Evolutionary conservation across 495 filamentous ascomycete genomes (phyloP).

Genomic region (Hypoxylon trugodes): DNA sequence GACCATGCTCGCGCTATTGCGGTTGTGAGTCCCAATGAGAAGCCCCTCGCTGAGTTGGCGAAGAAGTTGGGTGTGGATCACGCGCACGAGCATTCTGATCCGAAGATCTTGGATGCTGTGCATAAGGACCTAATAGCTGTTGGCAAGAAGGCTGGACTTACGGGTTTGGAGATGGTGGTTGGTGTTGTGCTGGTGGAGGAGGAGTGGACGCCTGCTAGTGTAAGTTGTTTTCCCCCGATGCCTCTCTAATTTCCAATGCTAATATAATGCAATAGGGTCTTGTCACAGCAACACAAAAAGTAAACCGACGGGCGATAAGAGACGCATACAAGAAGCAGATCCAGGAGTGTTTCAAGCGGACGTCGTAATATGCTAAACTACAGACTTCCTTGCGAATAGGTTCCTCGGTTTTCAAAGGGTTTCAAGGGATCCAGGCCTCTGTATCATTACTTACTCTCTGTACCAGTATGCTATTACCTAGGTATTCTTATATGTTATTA

Average conservation of each 20-base stretch:
- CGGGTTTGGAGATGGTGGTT: constrained; percentile 64
- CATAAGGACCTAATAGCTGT: constrained; percentile 62
- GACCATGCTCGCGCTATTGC: constrained; percentile 63
- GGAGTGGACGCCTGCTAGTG: constrained; percentile 72
- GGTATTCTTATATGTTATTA: no score
- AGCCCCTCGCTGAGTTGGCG: constrained; percentile 60
- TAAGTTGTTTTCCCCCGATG: constrained; percentile 48
- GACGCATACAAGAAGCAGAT: constrained; percentile 66
- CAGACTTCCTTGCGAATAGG: no score
- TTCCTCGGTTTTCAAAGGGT: no score
- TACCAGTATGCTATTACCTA: constrained; percentile 15
- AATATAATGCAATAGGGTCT: constrained; percentile 57
- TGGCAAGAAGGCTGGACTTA: constrained; percentile 61
- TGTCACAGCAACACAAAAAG: constrained; percentile 69
- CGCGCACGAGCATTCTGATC: constrained; percentile 51
- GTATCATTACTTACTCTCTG: neutral
- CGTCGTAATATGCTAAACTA: constrained; percentile 6
- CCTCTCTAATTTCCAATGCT: constrained; percentile 23
- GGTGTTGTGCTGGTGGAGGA: constrained; percentile 69
- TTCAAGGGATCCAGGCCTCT: no score
- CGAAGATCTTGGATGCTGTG: constrained; percentile 59
- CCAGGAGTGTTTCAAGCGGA: constrained; percentile 51
- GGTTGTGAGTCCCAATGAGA: constrained; percentile 65
- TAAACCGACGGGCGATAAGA: constrained; percentile 63
- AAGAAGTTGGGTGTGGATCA: constrained; percentile 59